Base-by-base conservation (phyloP, 768 basidiomycete species). In the Phylloporus arenicola region DNA sequence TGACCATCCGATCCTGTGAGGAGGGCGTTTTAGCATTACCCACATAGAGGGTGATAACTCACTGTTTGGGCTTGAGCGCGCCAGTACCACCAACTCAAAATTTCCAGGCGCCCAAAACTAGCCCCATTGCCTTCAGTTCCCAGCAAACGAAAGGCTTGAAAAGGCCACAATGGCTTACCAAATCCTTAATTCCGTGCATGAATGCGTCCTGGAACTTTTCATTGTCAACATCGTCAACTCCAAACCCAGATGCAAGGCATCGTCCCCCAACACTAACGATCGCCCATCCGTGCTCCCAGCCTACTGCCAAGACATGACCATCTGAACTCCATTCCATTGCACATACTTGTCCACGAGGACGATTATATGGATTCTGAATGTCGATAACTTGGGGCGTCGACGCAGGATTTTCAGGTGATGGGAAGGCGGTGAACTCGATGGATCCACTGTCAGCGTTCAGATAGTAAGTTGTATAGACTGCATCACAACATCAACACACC, bases 71-170 rank as follows among this genome's bases (percentile, higher is more conserved):
- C 72, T 69, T 7, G 78, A 67, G 10, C 75, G 75, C 30, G 88
- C 82, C 35, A 95, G 74, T 22, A 86, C 76, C 50, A 95, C 73
- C 7, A 98, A 75, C 59, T 97, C 94, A 44, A 89, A 85, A 68
- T 95, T 95, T 14, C 93, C 93, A 3, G 89, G 88, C 1, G 80
- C 82, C 95, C 95, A 98, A 60, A 96, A 93, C 93, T 95, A 30
- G 5, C 6, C 16, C 38, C 37, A 42, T 34, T 12, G 31, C 10
- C 50, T 24, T 54, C 48, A 57, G 40, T 45, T 25, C 38, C 37
- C 19, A 38, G 38, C 12, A n/a, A 29, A 22, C 13, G 27, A 43
- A 19, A 19, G 10, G 9, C 2, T 29, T 9, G 10, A 5, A 10
- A 29, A 29, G 27, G 27, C 8, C 27, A 29, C 27, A 31, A 12